Percentiles rank a stretch among this genome's conserved stretches.
Evolutionary conservation across 1,284 basidiomycete genomes (phyloP).

Genomic region (Naganishia sp.): DNA sequence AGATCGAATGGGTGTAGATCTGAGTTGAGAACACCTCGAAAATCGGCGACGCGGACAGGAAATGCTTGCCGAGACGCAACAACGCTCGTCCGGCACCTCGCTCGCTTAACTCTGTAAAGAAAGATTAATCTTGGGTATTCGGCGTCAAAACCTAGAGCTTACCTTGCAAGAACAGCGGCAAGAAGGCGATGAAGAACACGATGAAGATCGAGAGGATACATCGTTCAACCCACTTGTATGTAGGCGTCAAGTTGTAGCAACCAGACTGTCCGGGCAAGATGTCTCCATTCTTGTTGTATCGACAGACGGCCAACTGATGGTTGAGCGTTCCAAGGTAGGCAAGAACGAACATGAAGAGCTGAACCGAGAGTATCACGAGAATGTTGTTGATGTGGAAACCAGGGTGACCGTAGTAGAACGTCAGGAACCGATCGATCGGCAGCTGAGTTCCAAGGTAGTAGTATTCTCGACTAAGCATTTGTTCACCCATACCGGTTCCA

Average conservation of each 20-base stretch:
- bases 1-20: constrained; percentile 91
- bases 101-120: constrained; percentile 77
- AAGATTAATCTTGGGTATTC: background rate
- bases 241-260: constrained; percentile 86
- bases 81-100: constrained; percentile 86
- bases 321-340: constrained; percentile 90
- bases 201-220: constrained; percentile 95
- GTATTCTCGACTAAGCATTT: constrained; percentile 98
- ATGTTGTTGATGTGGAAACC: constrained; percentile 99
- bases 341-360: constrained; percentile 83
- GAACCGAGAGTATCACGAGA: constrained; percentile 90
- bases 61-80: constrained; percentile 85
- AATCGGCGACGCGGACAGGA: constrained; percentile 85
- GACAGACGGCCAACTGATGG: constrained; percentile 73
- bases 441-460: constrained; percentile 99
- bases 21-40: constrained; percentile 97
- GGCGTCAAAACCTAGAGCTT: constrained; percentile 37
- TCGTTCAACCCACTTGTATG: constrained; percentile 88
- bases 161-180: constrained; percentile 93
- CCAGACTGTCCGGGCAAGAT: constrained; percentile 73
- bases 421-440: constrained; percentile 96
- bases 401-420: constrained; percentile 99
- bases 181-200: constrained; percentile 92
- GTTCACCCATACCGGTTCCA: constrained; percentile 99
- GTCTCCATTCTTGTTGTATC: constrained; percentile 69